phyloP scores from a whole-genome alignment of 1,284 basidiomycete species.

The Sutorius eximius region DNA sequence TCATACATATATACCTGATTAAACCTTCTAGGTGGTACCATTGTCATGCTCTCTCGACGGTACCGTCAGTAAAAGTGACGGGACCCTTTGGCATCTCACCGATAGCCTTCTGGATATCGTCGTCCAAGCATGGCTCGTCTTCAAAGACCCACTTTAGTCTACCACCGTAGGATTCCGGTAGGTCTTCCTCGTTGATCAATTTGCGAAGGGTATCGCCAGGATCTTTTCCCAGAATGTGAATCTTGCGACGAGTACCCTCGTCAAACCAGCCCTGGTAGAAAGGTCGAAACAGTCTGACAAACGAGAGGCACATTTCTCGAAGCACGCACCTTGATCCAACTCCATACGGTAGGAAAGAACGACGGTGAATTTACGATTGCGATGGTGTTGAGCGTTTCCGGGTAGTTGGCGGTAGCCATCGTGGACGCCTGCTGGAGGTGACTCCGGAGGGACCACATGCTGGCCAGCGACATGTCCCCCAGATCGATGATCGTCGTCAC shows the following conservation, averaged over 20 bases:
- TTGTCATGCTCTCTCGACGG: constrained; percentile 24
- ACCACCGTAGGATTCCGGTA: constrained; percentile 70
- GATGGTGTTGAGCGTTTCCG: constrained; percentile 67
- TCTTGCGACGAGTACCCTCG: constrained; percentile 69
- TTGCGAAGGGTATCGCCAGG: constrained; percentile 49
- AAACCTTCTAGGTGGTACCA: neutral
- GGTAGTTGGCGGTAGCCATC: constrained; percentile 76
- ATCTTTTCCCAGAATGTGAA: constrained; percentile 64
- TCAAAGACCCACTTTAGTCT: constrained; percentile 65
- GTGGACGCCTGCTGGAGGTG: constrained; percentile 74
- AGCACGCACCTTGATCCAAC: constrained; percentile 65
- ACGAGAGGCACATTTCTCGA: neutral
- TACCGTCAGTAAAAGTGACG: constrained; percentile 47
- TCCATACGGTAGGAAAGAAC: constrained; percentile 78
- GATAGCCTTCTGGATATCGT: constrained; percentile 42
- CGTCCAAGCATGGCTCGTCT: constrained; percentile 61
- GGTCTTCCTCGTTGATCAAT: constrained; percentile 53
- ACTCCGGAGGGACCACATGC: constrained; percentile 65
- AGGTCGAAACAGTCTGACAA: neutral
- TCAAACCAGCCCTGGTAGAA: constrained; percentile 66
- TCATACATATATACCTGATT: neutral
- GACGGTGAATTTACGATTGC: constrained; percentile 73
- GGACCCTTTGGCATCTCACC: constrained; percentile 55
- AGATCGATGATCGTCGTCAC: constrained; percentile 77
- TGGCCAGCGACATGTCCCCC: constrained; percentile 53